These are phyloP conservation scores for Rutstroemia sydowiana DNA, from an alignment of 2,329 filamentous ascomycete species.

Conservation along the genomic window DNA sequence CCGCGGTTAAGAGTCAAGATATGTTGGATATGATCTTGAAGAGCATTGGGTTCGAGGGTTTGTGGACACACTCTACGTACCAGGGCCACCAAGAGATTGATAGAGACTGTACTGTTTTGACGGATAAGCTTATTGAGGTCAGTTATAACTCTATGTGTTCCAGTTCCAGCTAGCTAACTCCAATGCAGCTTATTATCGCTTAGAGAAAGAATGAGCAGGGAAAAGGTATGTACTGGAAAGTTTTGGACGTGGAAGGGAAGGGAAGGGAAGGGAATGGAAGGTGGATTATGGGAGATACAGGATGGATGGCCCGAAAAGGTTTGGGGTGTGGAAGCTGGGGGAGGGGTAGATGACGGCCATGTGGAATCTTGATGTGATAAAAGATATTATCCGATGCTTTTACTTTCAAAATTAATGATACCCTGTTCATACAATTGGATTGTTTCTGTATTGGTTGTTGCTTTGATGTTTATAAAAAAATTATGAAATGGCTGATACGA, in stretches of 20 bases:
- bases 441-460: too few relatives aligned
- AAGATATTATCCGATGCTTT: neutral
- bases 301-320: too few relatives aligned
- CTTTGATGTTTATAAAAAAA: too few relatives aligned
- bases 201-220: neutral
- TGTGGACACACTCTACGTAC: conserved; percentile 43
- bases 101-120: conserved; percentile 27
- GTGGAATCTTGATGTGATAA: too few relatives aligned
- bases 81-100: conserved; percentile 26
- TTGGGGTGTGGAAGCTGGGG: too few relatives aligned
- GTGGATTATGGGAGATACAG: too few relatives aligned
- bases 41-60: conserved; percentile 54
- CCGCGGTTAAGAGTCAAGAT: conserved; percentile 40
- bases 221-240: too few relatives aligned
- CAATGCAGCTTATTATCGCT: conserved; percentile 14
- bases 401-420: conserved; percentile 8
- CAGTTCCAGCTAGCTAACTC: neutral
- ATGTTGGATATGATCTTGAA: conserved; percentile 47
- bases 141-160: conserved; percentile 1
- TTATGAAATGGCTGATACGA: too few relatives aligned
- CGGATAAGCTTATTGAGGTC: conserved; percentile 28
- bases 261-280: neutral
- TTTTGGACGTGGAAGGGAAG: neutral
- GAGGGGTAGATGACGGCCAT: too few relatives aligned
- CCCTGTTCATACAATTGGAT: conserved; percentile 3